Conservation (phyloP, 1,139 yeast genomes). For the Lodderomyces oxycetoniae region DNA sequence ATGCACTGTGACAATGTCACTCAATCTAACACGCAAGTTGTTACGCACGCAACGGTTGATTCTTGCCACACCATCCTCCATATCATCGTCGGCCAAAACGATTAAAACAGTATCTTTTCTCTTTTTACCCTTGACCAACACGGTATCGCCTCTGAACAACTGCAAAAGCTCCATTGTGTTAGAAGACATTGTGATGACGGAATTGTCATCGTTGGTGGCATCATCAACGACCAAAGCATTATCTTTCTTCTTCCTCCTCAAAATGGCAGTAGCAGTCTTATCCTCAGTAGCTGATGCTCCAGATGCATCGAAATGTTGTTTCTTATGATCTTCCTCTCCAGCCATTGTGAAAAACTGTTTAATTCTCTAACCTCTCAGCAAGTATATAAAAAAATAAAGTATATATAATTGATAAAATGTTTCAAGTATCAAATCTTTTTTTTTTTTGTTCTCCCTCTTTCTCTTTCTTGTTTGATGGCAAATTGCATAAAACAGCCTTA, state of each 20-base stretch:
- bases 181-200: slow-evolving; percentile 90
- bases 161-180: slow-evolving; percentile 94
- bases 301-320: slow-evolving; percentile 43
- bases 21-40: slow-evolving; percentile 88
- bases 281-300: slow-evolving; percentile 57
- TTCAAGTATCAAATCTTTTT: too few species aligned
- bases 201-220: slow-evolving; percentile 95
- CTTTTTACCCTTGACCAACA: slow-evolving; percentile 94
- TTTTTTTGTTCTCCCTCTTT: too few species aligned
- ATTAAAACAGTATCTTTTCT: slow-evolving; percentile 97
- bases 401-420: too few species aligned
- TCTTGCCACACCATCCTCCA: slow-evolving; percentile 94
- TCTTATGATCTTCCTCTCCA: slow-evolving; percentile 28
- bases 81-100: slow-evolving; percentile 93
- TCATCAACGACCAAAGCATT: slow-evolving; percentile 93
- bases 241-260: slow-evolving; percentile 96
- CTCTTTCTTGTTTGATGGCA: too few species aligned
- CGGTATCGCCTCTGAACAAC: slow-evolving; percentile 97
- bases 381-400: too few species aligned
- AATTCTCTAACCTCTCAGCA: too few species aligned
- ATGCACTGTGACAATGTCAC: slow-evolving; percentile 85
- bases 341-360: slow-evolving; percentile 18
- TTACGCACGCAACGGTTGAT: slow-evolving; percentile 94
- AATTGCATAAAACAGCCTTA: too few species aligned
- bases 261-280: slow-evolving; percentile 93